Percentiles rank a stretch among this genome's conserved stretches.
These are phyloP conservation scores for Fagus sylvatica DNA, from an alignment of 306 rosid genomes.

Conservation along the genomic window DNA sequence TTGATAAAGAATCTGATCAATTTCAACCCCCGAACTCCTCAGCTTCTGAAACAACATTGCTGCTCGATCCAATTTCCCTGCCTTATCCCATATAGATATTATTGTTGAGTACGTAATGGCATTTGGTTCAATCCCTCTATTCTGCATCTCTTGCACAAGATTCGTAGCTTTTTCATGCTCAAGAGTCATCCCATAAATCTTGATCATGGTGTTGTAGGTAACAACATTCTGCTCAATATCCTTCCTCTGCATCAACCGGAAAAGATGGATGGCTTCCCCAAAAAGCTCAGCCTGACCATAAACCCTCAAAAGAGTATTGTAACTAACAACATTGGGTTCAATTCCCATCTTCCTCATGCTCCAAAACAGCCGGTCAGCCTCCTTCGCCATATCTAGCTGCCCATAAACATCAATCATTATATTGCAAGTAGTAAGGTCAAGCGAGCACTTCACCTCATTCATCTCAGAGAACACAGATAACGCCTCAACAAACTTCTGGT, in stretches of 20 bases:
- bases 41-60: conserved; percentile 87
- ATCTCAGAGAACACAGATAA: conserved; percentile 76
- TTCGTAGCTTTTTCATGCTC: conserved; percentile 89
- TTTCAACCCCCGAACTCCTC: conserved; percentile 79
- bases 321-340: conserved; percentile 85
- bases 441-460: conserved; percentile 58
- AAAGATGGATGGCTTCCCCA: conserved; percentile 91
- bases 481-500: conserved; percentile 83
- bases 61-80: conserved; percentile 84
- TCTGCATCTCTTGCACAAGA: conserved; percentile 90
- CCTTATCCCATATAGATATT: conserved; percentile 90
- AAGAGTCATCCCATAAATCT: conserved; percentile 79
- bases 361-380: conserved; percentile 91
- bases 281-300: conserved; percentile 89
- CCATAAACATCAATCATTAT: conserved; percentile 97
- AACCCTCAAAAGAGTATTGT: conserved; percentile 86
- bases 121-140: conserved; percentile 76
- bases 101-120: conserved; percentile 89
- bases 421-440: conserved; percentile 78
- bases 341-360: conserved; percentile 88
- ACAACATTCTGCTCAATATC: conserved; percentile 73
- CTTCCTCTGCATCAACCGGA: conserved; percentile 86
- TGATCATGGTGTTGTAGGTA: conserved; percentile 89
- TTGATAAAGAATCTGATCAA: conserved; percentile 86
- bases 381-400: conserved; percentile 90